Conservation (phyloP, 2,329 filamentous ascomycete species). For the Penicillium sp. region DNA sequence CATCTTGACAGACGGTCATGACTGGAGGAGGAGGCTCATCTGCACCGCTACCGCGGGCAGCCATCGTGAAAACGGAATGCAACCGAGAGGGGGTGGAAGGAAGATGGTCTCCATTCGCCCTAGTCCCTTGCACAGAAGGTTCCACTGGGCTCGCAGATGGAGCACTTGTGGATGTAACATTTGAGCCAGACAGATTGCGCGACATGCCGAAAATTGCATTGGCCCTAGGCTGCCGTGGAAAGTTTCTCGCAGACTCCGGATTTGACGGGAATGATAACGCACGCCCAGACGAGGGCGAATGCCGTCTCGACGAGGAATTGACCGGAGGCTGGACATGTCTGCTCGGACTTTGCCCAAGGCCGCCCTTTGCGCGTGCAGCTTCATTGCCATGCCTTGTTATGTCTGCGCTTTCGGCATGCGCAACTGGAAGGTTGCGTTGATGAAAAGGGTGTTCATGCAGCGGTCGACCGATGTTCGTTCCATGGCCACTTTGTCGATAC, state of each 20-base stretch:
- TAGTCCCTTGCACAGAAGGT: not conserved
- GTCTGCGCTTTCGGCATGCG: conserved; percentile 13
- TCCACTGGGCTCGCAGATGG: not conserved
- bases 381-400: not conserved
- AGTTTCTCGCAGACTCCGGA: not conserved
- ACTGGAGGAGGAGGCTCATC: not conserved
- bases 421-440: conserved; percentile 26
- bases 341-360: not conserved
- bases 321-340: not conserved
- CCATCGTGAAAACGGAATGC: not conserved
- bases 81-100: conserved; percentile 2
- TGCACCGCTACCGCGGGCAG: not conserved
- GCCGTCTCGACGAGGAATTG: not conserved
- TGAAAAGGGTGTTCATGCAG: conserved; percentile 40
- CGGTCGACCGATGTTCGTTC: conserved; percentile 31
- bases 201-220: not conserved
- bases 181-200: not conserved
- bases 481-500: conserved; percentile 43
- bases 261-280: not conserved
- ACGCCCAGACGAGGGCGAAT: not conserved
- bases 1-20: not conserved
- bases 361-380: not conserved
- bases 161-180: not conserved
- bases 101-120: not conserved
- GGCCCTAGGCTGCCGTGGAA: not conserved